A percentile compares a stretch with the other conserved stretches of the same genome.
These are phyloP conservation scores for Fonsecaea monophora DNA, from an alignment of 2,329 filamentous ascomycete genomes.

Conservation along the genomic window DNA sequence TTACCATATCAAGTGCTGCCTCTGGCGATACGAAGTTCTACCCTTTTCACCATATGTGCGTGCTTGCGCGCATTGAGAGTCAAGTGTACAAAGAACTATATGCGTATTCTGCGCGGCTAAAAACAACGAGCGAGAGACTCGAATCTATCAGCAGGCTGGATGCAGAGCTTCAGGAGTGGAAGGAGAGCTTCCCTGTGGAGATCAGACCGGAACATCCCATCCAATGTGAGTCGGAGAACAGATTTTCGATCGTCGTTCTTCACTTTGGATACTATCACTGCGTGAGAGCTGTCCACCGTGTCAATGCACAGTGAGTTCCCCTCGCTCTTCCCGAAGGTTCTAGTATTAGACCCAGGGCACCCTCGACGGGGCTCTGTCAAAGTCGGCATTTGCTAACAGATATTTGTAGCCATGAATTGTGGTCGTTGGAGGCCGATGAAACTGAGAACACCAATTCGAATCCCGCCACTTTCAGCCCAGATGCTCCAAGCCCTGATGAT, in stretches of 20 bases:
- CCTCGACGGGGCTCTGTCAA: background rate
- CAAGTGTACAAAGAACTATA: conserved; percentile 24
- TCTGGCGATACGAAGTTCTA: conserved; percentile 19
- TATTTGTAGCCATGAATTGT: conserved; percentile 21
- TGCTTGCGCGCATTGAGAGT: conserved; percentile 23
- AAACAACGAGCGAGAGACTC: conserved; percentile 23
- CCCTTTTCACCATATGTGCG: conserved; percentile 21
- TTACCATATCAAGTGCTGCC: conserved; percentile 13
- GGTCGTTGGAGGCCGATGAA: conserved; percentile 19
- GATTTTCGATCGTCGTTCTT: conserved; percentile 21
- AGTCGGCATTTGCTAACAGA: background rate
- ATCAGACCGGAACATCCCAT: conserved; percentile 25
- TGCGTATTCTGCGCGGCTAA: conserved; percentile 10
- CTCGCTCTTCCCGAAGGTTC: background rate
- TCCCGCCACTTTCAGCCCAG: background rate
- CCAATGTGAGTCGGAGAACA: conserved; percentile 14
- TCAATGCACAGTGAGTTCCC: conserved; percentile 17
- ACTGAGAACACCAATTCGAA: background rate
- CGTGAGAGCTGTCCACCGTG: conserved; percentile 23
- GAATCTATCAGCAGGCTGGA: conserved; percentile 27
- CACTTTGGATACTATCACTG: conserved; percentile 28
- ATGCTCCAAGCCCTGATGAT: background rate
- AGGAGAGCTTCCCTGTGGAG: conserved; percentile 20
- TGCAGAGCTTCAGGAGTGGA: conserved; percentile 32
- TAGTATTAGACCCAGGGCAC: background rate